These are phyloP conservation scores for Malassezia caprae DNA, from an alignment of 1,284 basidiomycete genomes.

Conservation along the genomic window DNA sequence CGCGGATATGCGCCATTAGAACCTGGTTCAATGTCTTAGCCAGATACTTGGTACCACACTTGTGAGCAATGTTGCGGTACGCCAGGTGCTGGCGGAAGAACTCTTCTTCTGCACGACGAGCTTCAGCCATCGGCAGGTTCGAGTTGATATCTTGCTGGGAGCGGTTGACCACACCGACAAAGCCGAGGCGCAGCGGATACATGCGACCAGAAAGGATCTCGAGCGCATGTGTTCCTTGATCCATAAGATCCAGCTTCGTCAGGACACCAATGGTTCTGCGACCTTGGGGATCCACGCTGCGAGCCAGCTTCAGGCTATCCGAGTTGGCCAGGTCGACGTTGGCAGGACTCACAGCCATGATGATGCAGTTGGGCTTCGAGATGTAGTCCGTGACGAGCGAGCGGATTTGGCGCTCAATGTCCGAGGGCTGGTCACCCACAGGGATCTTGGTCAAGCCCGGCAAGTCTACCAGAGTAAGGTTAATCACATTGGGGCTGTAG, in stretches of 20 bases:
- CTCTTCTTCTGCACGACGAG: conserved; percentile 73
- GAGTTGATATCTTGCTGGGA: conserved; percentile 72
- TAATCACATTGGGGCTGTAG: conserved; percentile 87
- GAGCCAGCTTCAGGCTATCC: conserved; percentile 80
- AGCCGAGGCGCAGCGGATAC: conserved; percentile 91
- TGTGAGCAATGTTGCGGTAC: conserved; percentile 83
- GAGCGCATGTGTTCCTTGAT: conserved; percentile 68
- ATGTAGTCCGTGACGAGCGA: conserved; percentile 90
- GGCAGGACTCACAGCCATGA: conserved; percentile 95
- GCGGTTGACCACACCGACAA: conserved; percentile 80
- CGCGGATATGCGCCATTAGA: conserved; percentile 91
- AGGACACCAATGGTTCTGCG: conserved; percentile 91
- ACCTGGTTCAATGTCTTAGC: conserved; percentile 65
- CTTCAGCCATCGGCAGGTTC: conserved; percentile 74
- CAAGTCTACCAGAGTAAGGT: conserved; percentile 90
- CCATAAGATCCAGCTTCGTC: conserved; percentile 98
- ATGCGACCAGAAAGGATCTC: conserved; percentile 89
- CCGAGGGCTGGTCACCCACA: conserved; percentile 74
- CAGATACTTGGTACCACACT: conserved; percentile 89
- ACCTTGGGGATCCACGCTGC: conserved; percentile 86
- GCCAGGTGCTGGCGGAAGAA: conserved; percentile 84
- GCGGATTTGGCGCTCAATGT: conserved; percentile 83
- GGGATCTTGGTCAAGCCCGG: conserved; percentile 81
- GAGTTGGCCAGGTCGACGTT: conserved; percentile 98
- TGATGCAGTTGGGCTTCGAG: conserved; percentile 89